Conservation (phyloP, 495 filamentous ascomycete genomes). For the Podospora conica region DNA sequence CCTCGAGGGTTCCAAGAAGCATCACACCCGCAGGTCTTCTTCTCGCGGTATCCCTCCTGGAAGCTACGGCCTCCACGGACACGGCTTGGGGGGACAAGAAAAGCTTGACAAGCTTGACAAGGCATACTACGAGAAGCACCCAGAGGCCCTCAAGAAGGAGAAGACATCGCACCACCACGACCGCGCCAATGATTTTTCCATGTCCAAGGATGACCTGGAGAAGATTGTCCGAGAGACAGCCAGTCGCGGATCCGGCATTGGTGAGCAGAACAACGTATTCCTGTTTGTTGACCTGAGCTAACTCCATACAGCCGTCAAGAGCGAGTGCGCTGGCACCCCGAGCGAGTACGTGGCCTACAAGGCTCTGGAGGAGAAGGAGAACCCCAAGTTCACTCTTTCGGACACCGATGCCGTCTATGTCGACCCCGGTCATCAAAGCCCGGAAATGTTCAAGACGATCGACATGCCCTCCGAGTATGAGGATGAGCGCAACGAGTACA, state of each 20-base stretch:
- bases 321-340: conserved; percentile 53
- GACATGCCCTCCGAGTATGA: conserved; percentile 25
- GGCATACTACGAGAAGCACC: conserved; percentile 86
- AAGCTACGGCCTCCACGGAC: conserved; percentile 82
- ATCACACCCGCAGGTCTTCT: conserved; percentile 57
- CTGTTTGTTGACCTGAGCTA: conserved; percentile 4
- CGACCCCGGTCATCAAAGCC: conserved; percentile 55
- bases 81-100: conserved; percentile 62
- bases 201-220: conserved; percentile 89
- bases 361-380: conserved; percentile 59
- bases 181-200: conserved; percentile 69
- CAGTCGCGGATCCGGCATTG: conserved; percentile 57
- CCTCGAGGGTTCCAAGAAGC: conserved; percentile 46
- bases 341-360: conserved; percentile 76
- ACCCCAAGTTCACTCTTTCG: conserved; percentile 17
- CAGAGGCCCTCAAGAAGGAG: conserved; percentile 71
- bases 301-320: conserved; percentile 35
- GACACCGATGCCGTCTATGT: conserved; percentile 59
- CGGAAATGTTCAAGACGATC: conserved; percentile 52
- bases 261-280: conserved; percentile 34
- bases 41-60: conserved; percentile 57
- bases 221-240: conserved; percentile 75
- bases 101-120: conserved; percentile 80
- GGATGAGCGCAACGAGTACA: conserved; percentile 43
- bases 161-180: conserved; percentile 46